These are phyloP conservation scores for Sicyos edulis DNA, from an alignment of 306 rosid species.

Conservation along the genomic window DNA sequence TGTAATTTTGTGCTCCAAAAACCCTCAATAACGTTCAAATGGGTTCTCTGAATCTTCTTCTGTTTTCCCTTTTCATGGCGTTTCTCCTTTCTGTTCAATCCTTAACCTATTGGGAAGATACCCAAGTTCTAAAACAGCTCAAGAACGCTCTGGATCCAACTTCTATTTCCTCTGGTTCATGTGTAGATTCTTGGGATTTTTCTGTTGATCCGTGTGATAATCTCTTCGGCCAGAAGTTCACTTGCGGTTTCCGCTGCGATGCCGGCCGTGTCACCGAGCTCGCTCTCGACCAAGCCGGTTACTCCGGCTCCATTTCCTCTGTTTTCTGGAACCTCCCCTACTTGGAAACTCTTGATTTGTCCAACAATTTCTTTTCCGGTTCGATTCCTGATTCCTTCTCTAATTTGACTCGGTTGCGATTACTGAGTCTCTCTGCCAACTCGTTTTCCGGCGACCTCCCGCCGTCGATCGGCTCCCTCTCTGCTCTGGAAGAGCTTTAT, in stretches of 20 bases:
- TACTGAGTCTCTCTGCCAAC: constrained; percentile 57
- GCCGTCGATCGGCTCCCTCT: constrained; percentile 38
- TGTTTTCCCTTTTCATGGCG: constrained; percentile 17
- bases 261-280: constrained; percentile 60
- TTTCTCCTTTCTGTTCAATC: constrained; percentile 29
- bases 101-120: constrained; percentile 53
- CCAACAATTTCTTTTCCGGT: constrained; percentile 64
- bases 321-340: constrained; percentile 56
- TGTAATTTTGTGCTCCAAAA: background rate
- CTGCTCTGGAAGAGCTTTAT: constrained; percentile 50
- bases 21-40: constrained; percentile 22
- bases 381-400: constrained; percentile 42
- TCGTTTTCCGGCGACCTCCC: constrained; percentile 55
- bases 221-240: constrained; percentile 60
- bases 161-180: constrained; percentile 52
- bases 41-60: constrained; percentile 22
- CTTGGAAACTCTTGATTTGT: constrained; percentile 59
- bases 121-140: constrained; percentile 40
- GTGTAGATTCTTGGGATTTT: constrained; percentile 72
- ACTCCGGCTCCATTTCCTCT: constrained; percentile 42
- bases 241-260: constrained; percentile 82
- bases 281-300: constrained; percentile 79
- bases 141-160: constrained; percentile 34
- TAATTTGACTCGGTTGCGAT: constrained; percentile 48
- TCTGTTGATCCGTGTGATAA: constrained; percentile 64